Percentiles rank a stretch among this genome's conserved stretches.
phyloP scores from a whole-genome alignment of 202 grass and related monocot species.

The Carex arenaria region DNA sequence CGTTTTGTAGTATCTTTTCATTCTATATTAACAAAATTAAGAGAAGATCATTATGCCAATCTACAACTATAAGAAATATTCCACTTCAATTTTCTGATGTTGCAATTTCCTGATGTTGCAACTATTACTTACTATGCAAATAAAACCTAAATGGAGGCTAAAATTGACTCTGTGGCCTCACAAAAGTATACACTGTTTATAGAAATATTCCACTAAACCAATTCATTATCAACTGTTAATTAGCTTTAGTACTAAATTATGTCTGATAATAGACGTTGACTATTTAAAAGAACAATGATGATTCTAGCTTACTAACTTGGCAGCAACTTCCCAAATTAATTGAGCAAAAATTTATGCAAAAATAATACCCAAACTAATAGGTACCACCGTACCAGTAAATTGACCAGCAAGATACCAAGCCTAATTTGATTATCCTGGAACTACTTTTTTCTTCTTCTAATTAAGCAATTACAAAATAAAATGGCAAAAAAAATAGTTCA shows the following conservation, averaged over 20 bases:
- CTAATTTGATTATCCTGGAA: background rate
- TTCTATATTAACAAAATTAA: too few relatives aligned
- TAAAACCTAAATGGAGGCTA: too few relatives aligned
- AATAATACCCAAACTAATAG: background rate
- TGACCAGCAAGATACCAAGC: slow-evolving; percentile 1
- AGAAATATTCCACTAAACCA: background rate
- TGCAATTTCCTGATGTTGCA: too few relatives aligned
- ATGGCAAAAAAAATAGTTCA: background rate
- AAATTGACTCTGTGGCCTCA: background rate
- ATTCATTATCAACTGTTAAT: background rate
- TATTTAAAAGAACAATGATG: background rate
- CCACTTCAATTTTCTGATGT: too few relatives aligned
- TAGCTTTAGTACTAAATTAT: background rate
- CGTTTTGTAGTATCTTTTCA: too few relatives aligned
- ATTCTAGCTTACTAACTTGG: background rate
- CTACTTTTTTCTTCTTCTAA: background rate
- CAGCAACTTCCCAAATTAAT: background rate
- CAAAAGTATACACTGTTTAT: background rate
- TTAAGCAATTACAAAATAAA: background rate
- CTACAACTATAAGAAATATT: too few relatives aligned
- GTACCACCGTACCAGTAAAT: background rate
- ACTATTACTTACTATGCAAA: too few relatives aligned
- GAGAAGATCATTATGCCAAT: too few relatives aligned
- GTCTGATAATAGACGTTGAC: too few relatives aligned
- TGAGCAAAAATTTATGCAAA: background rate